Conservation (phyloP, 225 moss, liverwort and hornwort genomes). For the Polytrichum commune region DNA sequence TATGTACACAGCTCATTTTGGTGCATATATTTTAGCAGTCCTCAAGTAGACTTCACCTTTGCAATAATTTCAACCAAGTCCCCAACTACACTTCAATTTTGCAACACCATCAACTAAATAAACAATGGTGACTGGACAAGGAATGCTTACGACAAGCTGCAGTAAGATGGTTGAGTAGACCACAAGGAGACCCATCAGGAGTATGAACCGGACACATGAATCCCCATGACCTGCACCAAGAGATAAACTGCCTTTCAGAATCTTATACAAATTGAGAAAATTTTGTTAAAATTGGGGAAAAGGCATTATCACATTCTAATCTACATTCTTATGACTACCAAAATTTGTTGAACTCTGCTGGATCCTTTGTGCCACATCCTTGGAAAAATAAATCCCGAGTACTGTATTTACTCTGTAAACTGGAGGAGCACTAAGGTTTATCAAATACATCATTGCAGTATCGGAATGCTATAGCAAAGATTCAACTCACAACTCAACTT, state of each 20-base stretch:
- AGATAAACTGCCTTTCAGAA: neutral
- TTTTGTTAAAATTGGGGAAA: too few species aligned
- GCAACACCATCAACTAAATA: neutral
- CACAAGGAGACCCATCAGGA: slow-evolving; percentile 96
- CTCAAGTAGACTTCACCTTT: neutral
- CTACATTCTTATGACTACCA: too few species aligned
- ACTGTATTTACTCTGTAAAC: too few species aligned
- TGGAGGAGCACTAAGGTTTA: too few species aligned
- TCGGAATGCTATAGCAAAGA: too few species aligned
- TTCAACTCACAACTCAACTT: too few species aligned
- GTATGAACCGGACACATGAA: slow-evolving; percentile 98
- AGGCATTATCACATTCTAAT: too few species aligned
- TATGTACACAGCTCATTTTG: neutral
- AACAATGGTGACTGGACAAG: slow-evolving; percentile 8
- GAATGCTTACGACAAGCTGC: slow-evolving; percentile 77
- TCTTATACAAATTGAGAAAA: neutral
- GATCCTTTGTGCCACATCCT: too few species aligned
- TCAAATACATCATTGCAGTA: too few species aligned
- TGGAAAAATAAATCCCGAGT: too few species aligned
- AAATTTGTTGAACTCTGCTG: too few species aligned
- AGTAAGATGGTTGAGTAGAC: slow-evolving; percentile 90
- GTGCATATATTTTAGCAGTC: neutral
- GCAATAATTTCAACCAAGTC: neutral
- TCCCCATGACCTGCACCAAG: slow-evolving; percentile 86
- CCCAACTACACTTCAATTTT: neutral